Evolutionary conservation across 208 protist genomes (phyloP).

Genomic region (Trypanosoma vivax): DNA sequence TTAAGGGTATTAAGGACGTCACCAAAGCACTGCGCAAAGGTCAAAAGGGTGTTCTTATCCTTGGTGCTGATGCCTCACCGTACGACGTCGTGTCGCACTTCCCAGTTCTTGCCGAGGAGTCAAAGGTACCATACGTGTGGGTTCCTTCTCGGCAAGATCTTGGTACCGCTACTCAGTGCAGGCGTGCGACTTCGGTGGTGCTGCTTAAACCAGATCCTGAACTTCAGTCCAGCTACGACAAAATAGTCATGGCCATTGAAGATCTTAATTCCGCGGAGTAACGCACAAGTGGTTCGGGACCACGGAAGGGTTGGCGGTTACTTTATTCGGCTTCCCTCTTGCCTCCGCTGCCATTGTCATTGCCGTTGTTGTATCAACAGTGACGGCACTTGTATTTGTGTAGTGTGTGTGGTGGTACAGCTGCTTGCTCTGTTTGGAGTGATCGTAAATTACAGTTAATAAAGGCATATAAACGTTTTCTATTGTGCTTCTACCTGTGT

Average conservation of each 20-base stretch:
- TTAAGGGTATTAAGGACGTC: constrained; percentile 93
- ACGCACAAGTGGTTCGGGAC: background rate
- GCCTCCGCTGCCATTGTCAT: too few relatives aligned
- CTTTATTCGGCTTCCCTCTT: too few relatives aligned
- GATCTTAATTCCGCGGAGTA: constrained; percentile 77
- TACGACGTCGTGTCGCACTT: constrained; percentile 93
- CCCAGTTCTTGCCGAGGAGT: constrained; percentile 87
- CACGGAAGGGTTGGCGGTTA: too few relatives aligned
- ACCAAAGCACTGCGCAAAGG: constrained; percentile 91
- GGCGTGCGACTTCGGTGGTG: constrained; percentile 90
- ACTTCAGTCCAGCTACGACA: constrained; percentile 82
- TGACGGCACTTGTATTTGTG: too few relatives aligned
- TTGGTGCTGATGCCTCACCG: constrained; percentile 89
- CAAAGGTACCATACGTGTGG: constrained; percentile 91
- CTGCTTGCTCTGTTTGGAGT: too few relatives aligned
- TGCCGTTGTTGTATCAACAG: too few relatives aligned
- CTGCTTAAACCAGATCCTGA: constrained; percentile 82
- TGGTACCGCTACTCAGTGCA: constrained; percentile 89
- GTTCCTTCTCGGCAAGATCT: constrained; percentile 90
- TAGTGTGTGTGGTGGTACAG: too few relatives aligned
- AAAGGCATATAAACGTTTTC: too few relatives aligned
- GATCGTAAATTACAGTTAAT: too few relatives aligned
- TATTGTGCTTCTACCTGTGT: too few relatives aligned
- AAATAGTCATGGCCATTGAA: constrained; percentile 83
- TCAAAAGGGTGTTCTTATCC: constrained; percentile 85